Conservation (phyloP, 2,329 filamentous ascomycete species). For the Verticillium tricorpus region DNA sequence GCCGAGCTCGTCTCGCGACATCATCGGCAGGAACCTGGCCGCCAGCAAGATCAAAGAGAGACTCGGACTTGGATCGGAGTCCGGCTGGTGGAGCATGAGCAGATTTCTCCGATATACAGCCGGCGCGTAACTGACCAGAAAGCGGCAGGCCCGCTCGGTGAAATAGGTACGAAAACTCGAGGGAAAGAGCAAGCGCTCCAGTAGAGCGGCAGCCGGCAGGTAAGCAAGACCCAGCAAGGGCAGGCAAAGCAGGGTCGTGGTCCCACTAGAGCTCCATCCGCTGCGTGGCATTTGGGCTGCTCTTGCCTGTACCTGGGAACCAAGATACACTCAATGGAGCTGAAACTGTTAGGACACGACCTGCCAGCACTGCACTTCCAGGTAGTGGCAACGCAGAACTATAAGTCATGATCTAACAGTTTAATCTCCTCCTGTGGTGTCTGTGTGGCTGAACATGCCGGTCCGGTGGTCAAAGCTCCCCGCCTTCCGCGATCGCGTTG, state of each 20-base stretch:
- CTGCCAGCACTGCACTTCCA: background rate
- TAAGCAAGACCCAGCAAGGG: background rate
- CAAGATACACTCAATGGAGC: background rate
- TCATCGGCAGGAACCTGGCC: background rate
- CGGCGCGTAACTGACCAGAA: background rate
- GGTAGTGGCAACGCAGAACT: too few relatives aligned
- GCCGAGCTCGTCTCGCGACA: too few relatives aligned
- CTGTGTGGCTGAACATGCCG: background rate
- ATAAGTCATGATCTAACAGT: background rate
- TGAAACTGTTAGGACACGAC: background rate
- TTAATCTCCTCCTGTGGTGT: background rate
- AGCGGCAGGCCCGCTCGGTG: background rate
- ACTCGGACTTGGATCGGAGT: background rate
- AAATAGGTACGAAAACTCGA: background rate
- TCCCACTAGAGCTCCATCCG: conserved; percentile 1
- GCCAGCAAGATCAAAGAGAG: background rate
- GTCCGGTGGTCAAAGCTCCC: background rate
- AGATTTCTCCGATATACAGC: background rate
- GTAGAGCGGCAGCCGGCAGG: background rate
- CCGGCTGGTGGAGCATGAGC: background rate
- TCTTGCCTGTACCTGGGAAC: background rate
- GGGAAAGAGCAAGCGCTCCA: conserved; percentile 1
- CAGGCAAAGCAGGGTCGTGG: background rate
- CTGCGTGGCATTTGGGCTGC: background rate
- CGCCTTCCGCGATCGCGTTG: background rate